Conservation (phyloP, 2,329 filamentous ascomycete genomes). For the Paracamarosporium sp. region DNA sequence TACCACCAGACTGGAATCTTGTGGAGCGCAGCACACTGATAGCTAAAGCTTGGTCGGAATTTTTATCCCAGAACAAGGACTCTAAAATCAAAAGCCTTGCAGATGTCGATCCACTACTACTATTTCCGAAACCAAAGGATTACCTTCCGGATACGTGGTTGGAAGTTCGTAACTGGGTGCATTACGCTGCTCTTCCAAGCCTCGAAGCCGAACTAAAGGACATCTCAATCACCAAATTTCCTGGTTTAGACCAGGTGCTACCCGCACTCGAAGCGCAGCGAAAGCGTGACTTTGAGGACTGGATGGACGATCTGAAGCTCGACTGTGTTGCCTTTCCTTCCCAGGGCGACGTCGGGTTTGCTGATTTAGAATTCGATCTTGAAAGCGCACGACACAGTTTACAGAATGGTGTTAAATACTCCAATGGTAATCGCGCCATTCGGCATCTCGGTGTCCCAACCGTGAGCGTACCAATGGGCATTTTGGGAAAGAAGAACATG, state of each 20-base stretch:
- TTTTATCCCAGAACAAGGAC: constrained; percentile 39
- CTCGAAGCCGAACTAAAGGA: constrained; percentile 30
- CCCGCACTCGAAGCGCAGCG: constrained; percentile 57
- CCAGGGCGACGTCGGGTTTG: constrained; percentile 58
- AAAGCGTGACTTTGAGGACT: constrained; percentile 59
- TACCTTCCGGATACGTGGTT: constrained; percentile 49
- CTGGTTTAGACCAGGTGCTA: constrained; percentile 53
- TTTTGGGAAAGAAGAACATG: constrained; percentile 55
- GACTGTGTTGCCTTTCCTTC: constrained; percentile 60
- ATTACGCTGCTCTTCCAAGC: constrained; percentile 44
- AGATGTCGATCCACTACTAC: constrained; percentile 40
- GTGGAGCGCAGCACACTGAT: constrained; percentile 58
- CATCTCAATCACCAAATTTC: constrained; percentile 42
- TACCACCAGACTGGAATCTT: constrained; percentile 49
- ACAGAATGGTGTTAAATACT: constrained; percentile 61
- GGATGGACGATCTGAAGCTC: constrained; percentile 52
- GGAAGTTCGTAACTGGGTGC: constrained; percentile 49
- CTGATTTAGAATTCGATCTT: constrained; percentile 54
- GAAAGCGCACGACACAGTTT: constrained; percentile 46
- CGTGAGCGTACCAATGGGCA: constrained; percentile 61
- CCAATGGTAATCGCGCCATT: constrained; percentile 61
- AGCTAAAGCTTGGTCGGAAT: constrained; percentile 61
- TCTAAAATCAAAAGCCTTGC: constrained; percentile 7
- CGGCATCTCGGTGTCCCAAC: constrained; percentile 63
- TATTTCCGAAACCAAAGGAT: constrained; percentile 44